These are phyloP conservation scores for Zopfia rhizophila DNA, from an alignment of 2,329 filamentous ascomycete genomes.

Conservation along the genomic window DNA sequence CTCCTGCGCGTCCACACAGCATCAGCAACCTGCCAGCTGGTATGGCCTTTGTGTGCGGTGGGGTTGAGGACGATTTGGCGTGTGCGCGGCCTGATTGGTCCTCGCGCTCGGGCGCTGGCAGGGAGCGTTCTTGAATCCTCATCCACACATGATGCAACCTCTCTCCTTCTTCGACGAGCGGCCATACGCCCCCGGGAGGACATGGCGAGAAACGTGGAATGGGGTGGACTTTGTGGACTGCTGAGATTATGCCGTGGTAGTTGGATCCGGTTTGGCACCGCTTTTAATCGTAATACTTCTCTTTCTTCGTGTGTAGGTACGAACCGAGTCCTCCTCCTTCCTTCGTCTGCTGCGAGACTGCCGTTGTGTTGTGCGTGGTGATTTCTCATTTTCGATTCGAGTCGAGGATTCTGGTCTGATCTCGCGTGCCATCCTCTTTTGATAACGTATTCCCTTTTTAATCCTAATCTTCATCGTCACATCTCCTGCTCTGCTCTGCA, in stretches of 20 bases:
- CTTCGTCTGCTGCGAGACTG: too few relatives aligned
- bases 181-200: constrained; percentile 9
- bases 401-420: too few relatives aligned
- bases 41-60: too few relatives aligned
- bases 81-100: constrained; percentile 36
- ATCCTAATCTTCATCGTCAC: too few relatives aligned
- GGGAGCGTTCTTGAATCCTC: constrained; percentile 30
- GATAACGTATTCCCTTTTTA: constrained; percentile 17
- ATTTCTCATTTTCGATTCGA: constrained; percentile 12
- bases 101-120: constrained; percentile 27
- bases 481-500: too few relatives aligned
- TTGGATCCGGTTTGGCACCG: constrained; percentile 1
- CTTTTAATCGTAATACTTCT: constrained; percentile 18
- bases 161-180: constrained; percentile 32
- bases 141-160: constrained; percentile 43
- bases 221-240: constrained; percentile 22
- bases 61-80: too few relatives aligned
- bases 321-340: constrained; percentile 3
- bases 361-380: too few relatives aligned
- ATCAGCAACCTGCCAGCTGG: too few relatives aligned
- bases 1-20: not conserved
- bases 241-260: constrained; percentile 13
- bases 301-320: constrained; percentile 12
- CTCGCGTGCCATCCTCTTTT: constrained; percentile 20
- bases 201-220: constrained; percentile 9